Evolutionary conservation across 192 early-diverging fungal genomes (phyloP).

Genomic region (Spizellomyces punctatus): DNA sequence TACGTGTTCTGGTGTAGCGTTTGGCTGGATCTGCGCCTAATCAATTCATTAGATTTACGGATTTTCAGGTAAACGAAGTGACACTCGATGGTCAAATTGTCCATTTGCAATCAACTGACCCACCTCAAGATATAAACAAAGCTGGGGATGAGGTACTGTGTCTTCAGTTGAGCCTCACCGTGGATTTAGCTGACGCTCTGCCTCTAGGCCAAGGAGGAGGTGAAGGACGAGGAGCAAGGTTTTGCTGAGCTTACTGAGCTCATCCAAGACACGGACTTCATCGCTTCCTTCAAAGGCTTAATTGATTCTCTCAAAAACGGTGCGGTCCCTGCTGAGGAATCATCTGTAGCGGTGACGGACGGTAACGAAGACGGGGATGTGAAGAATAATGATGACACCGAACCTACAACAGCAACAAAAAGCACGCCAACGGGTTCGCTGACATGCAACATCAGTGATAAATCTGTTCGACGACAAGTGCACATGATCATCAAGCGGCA

Average conservation of each 20-base stretch:
- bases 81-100: conserved; percentile 69
- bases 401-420: conserved; percentile 18
- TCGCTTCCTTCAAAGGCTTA: conserved; percentile 13
- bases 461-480: conserved; percentile 53
- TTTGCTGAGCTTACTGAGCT: conserved; percentile 9
- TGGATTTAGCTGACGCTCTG: conserved; percentile 18
- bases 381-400: conserved; percentile 27
- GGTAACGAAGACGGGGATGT: conserved; percentile 22
- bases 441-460: conserved; percentile 32
- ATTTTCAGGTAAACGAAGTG: conserved; percentile 96
- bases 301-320: conserved; percentile 13
- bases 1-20: neutral
- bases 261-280: conserved; percentile 24
- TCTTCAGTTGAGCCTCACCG: neutral
- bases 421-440: neutral
- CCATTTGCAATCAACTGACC: conserved; percentile 56
- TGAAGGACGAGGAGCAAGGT: conserved; percentile 10
- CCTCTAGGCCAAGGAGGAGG: conserved; percentile 1
- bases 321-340: neutral
- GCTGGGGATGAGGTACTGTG: conserved; percentile 7
- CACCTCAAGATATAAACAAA: conserved; percentile 22
- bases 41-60: conserved; percentile 60
- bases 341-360: conserved; percentile 10
- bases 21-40: too few species aligned
- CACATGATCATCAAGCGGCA: conserved; percentile 56